These are phyloP conservation scores for Claviceps paspali DNA, from an alignment of 2,329 filamentous ascomycete species.

Conservation along the genomic window DNA sequence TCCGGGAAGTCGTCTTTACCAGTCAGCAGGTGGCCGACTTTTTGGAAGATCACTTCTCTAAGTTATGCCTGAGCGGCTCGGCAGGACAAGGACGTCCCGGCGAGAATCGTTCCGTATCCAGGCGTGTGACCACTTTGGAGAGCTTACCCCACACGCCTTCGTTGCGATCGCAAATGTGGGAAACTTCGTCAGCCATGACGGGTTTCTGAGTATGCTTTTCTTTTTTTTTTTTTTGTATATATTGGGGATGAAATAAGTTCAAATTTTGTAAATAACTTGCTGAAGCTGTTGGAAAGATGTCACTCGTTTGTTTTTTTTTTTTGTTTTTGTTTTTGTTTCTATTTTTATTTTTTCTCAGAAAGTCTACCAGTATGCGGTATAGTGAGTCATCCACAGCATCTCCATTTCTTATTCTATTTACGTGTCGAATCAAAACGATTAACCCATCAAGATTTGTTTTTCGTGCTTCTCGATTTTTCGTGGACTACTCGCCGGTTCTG, in stretches of 20 bases:
- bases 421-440: no score
- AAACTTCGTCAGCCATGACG: neutral
- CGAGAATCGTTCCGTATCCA: neutral
- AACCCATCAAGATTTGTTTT: no score
- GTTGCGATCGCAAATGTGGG: slow-evolving; percentile 1
- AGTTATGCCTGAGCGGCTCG: neutral
- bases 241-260: no score
- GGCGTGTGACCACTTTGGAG: neutral
- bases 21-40: slow-evolving; percentile 4
- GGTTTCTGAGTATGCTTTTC: neutral
- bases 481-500: no score
- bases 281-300: no score
- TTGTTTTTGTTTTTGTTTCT: no score
- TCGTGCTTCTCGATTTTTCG: no score
- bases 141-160: slow-evolving; percentile 1
- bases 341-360: no score
- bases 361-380: no score
- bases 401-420: no score
- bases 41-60: slow-evolving; percentile 2
- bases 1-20: slow-evolving; percentile 3
- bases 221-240: neutral
- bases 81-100: neutral
- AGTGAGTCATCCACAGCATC: no score
- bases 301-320: neutral
- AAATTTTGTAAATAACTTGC: no score